These are phyloP conservation scores for Suillus decipiens DNA, from an alignment of 768 basidiomycete species.

Conservation along the genomic window DNA sequence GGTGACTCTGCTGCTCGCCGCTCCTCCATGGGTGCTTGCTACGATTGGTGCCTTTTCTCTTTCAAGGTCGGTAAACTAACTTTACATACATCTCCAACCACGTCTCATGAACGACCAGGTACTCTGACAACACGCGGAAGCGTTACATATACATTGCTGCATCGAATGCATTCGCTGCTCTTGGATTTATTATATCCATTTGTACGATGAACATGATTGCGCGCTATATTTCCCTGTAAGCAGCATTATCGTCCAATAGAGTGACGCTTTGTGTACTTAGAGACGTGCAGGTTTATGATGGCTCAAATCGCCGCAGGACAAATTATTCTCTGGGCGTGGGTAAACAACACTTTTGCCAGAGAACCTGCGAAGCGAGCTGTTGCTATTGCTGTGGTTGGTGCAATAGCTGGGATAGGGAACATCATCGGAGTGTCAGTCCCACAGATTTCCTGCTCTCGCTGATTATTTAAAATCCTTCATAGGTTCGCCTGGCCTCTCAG, in stretches of 20 bases:
- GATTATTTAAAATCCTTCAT: slow-evolving; percentile 2
- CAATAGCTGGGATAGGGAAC: slow-evolving; percentile 79
- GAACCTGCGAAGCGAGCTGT: slow-evolving; percentile 84
- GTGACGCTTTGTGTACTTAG: background rate
- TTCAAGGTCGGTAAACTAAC: background rate
- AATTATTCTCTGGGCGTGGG: slow-evolving; percentile 52
- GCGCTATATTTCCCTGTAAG: slow-evolving; percentile 63
- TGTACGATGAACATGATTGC: slow-evolving; percentile 58
- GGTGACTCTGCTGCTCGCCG: slow-evolving; percentile 41
- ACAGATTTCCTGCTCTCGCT: slow-evolving; percentile 10
- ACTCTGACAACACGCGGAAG: slow-evolving; percentile 68
- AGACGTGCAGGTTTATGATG: slow-evolving; percentile 59
- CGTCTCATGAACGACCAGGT: slow-evolving; percentile 35
- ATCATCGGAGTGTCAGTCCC: slow-evolving; percentile 69
- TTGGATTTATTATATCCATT: slow-evolving; percentile 65
- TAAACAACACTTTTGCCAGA: slow-evolving; percentile 61
- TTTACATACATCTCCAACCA: background rate
- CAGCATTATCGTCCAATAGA: background rate
- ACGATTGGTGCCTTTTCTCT: slow-evolving; percentile 32
- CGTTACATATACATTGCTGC: slow-evolving; percentile 65
- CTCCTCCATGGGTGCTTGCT: slow-evolving; percentile 39
- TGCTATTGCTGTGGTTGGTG: slow-evolving; percentile 77
- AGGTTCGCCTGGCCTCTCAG: slow-evolving; percentile 62
- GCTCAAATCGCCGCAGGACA: slow-evolving; percentile 69
- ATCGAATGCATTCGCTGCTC: slow-evolving; percentile 53